Evolutionary conservation across 768 basidiomycete species (phyloP), one percentile per base, ranked within the genome.

Genomic region (Neoboletus magnificus): DNA sequence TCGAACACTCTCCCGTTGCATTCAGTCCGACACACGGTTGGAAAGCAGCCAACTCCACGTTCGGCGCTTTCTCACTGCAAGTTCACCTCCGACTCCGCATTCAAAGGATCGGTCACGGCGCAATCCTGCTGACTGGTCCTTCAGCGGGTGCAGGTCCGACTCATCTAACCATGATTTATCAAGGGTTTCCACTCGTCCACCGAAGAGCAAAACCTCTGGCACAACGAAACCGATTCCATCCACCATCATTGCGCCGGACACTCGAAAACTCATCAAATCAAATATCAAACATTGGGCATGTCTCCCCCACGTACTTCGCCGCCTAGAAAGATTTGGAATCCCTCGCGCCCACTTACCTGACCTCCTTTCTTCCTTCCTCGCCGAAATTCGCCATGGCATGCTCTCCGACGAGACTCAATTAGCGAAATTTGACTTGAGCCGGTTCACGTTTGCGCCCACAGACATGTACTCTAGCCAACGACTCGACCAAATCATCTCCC

Each of bases 301-400:
- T 9, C 56, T 58, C 25, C 66, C 60, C 1, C 54, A 59, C 23
- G 70, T 81, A 3, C 66, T 51, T 15, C 52, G 62, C 4, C 80
- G 85, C 33, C 67, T 87, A 16, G 56, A 66, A 15, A 59, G 70
- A 1, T 85, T 81, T 55, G 85, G 85, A 12, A 70, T 87, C 18
- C 77, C 78, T 18, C 30, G 52, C 2, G 30, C 46, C 0, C 74
- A 84, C 52, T 51, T 77, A 2, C 50, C 52, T 2, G 70, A 68
- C 11, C 74, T 86, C 4, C 75, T 87, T 7, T 56, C 65, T 4
- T 61, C 62, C 5, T 87, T 80, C 55, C 64, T 72, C 11, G 51
- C 55, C 4, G 76, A 72, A 16, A 74, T 85, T 8, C 63, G 66
- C 29, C 51, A 64, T 2, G 79, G 77, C 8, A 53, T 61, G 30